phyloP scores from a whole-genome alignment of 2,329 filamentous ascomycete species.

The Aspergillus viridinutans region DNA sequence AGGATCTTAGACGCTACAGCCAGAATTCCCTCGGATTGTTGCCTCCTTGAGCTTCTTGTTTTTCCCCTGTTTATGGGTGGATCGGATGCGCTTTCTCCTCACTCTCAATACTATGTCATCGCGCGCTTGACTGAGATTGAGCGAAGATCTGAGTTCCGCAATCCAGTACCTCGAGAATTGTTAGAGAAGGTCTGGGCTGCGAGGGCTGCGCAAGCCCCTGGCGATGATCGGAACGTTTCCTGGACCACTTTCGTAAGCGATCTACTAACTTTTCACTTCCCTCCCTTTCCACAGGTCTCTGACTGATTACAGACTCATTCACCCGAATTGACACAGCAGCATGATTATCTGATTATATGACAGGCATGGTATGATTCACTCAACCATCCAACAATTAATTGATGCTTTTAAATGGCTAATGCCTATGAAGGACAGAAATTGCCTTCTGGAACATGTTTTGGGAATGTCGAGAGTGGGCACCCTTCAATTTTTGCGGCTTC shows the following conservation, averaged over 20 bases:
- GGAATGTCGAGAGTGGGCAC: not conserved
- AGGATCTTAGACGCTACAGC: conserved; percentile 25
- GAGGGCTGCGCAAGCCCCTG: conserved; percentile 14
- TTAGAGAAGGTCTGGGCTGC: conserved; percentile 25
- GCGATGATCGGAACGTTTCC: conserved; percentile 21
- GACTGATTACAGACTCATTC: conserved; percentile 18
- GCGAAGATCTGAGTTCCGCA: conserved; percentile 23
- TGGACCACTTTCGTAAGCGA: conserved; percentile 26
- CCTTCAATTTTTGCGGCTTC: not conserved
- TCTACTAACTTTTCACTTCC: not conserved
- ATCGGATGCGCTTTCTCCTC: conserved; percentile 21
- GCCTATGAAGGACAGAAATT: not conserved
- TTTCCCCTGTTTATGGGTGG: conserved; percentile 30
- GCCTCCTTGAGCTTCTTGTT: conserved; percentile 24
- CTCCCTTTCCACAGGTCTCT: no score
- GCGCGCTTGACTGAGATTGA: conserved; percentile 23
- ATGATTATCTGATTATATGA: conserved; percentile 30
- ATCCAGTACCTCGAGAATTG: conserved; percentile 17
- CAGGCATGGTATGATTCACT: not conserved
- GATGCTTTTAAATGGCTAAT: not conserved
- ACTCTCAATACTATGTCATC: conserved; percentile 29
- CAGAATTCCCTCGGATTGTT: conserved; percentile 17
- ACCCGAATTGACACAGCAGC: conserved; percentile 18
- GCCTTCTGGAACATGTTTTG: not conserved
- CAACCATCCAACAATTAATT: not conserved